Base-by-base conservation (phyloP, 1,284 basidiomycete genomes). In the Ustilago vetiveriae region DNA sequence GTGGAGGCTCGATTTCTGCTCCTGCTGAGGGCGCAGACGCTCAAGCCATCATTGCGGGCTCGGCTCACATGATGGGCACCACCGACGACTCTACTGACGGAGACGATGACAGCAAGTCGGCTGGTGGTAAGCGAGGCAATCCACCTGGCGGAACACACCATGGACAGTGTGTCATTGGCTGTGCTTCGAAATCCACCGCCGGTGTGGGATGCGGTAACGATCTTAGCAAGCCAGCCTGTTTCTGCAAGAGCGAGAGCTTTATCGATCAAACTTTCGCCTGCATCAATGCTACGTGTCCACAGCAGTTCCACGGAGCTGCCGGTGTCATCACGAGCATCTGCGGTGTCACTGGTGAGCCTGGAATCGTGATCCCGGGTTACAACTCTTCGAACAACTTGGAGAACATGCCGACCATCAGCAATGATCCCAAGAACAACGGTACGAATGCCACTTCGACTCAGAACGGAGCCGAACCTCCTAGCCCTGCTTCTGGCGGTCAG, bases 271-370 rank as follows among this genome's bases (percentile, higher is more conserved):
- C 66, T 6, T 69, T 69, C 40, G 24, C 46, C n/a, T 69, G 66
- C 40, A 48, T 69, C 55, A 69, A 69, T 21, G 47, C 59, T 16
- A 69, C 66, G n/a, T 69, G 66, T 26, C 59, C 66, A 3, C 49
- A 58, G 42, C 66, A 69, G 32, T 69, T 54, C 40, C 55, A 69
- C 30, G 66, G 66, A 13, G 66, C 66, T n/a, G 66, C 66, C n/a
- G 66, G 66, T 11, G 66, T 69, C 24, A 32, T 69, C 43, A 63
- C 46, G 44, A 64, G 62, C 38, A 63, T 69, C 40, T 69, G 66
- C 43, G 33, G 42, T 6, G 59, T 41, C 5, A 27, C 45, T 3
- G 59, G 59, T 10, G 47, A 39, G 2, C 55, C 66, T 9, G 26
- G 33, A n/a, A 21, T 63, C 17, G 27, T 39, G 10, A 69, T 69